Percentiles rank a stretch among this genome's conserved stretches.
phyloP scores from a whole-genome alignment of 176 grass and related monocot species.

The Hordeum marinum region DNA sequence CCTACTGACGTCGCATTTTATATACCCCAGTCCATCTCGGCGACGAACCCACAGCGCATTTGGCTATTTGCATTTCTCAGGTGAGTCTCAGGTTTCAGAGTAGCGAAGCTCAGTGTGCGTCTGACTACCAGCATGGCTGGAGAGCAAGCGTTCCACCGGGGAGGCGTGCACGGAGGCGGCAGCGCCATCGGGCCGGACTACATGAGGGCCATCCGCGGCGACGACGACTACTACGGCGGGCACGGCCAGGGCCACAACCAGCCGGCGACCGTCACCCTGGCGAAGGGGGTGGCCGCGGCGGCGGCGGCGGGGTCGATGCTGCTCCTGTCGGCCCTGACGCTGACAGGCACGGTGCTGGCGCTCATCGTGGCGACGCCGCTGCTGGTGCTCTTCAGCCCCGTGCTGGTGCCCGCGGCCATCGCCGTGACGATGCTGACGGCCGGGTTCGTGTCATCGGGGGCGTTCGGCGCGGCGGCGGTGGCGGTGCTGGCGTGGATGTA shows the following conservation, averaged over 20 bases:
- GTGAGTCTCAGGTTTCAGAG: background rate
- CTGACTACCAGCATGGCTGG: background rate
- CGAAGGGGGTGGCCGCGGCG: slow-evolving; percentile 43
- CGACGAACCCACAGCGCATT: background rate
- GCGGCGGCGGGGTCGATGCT: slow-evolving; percentile 35
- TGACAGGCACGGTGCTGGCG: slow-evolving; percentile 59
- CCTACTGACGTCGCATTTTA: background rate
- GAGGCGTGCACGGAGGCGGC: background rate
- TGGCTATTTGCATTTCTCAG: background rate
- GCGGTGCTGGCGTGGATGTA: slow-evolving; percentile 76
- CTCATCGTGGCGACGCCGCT: slow-evolving; percentile 62
- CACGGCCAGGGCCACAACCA: background rate
- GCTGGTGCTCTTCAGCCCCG: slow-evolving; percentile 74
- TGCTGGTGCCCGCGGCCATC: slow-evolving; percentile 55
- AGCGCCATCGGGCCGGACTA: background rate
- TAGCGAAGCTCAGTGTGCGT: background rate
- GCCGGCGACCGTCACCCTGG: background rate
- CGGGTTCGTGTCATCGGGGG: slow-evolving; percentile 59
- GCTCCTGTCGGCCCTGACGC: slow-evolving; percentile 49
- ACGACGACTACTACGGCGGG: background rate
- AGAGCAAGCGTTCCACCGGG: background rate
- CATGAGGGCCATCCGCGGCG: slow-evolving; percentile 9
- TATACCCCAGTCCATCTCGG: background rate
- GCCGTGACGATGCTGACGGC: slow-evolving; percentile 34
- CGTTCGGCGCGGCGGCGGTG: slow-evolving; percentile 56